Evolutionary conservation across 352 stramenopile genomes (phyloP).

Genomic region (Phytopythium cucurbitacearum): DNA sequence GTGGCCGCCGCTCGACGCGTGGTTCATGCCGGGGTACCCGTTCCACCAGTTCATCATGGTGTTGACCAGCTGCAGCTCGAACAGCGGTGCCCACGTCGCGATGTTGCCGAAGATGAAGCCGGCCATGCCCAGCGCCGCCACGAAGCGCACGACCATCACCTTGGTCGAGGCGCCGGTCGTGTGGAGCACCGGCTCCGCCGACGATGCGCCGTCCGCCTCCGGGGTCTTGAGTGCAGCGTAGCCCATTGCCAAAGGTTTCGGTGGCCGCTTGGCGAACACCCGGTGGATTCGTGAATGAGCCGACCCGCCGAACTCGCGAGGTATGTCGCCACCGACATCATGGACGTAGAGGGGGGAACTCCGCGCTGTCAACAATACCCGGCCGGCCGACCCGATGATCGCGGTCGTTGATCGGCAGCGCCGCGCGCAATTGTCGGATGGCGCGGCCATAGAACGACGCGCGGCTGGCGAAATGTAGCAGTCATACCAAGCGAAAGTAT

Average conservation of each 20-base stretch:
- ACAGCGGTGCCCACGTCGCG: slow-evolving; percentile 46
- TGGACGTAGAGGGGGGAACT: too few relatives aligned
- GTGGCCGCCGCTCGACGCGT: slow-evolving; percentile 16
- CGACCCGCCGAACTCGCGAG: too few relatives aligned
- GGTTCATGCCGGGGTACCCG: slow-evolving; percentile 27
- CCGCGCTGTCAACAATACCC: too few relatives aligned
- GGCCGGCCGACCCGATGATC: too few relatives aligned
- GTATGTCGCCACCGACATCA: too few relatives aligned
- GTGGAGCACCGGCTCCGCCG: background rate
- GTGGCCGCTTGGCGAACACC: too few relatives aligned
- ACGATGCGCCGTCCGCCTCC: slow-evolving; percentile 11
- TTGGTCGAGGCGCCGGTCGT: slow-evolving; percentile 7
- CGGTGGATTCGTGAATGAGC: too few relatives aligned
- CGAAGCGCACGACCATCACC: slow-evolving; percentile 26
- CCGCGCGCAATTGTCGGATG: too few relatives aligned
- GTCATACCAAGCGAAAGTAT: too few relatives aligned
- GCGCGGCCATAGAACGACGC: too few relatives aligned
- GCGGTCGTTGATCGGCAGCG: too few relatives aligned
- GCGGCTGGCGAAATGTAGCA: too few relatives aligned
- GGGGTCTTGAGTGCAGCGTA: slow-evolving; percentile 28
- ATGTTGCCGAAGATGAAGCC: slow-evolving; percentile 65
- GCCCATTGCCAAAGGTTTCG: background rate
- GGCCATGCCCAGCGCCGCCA: slow-evolving; percentile 27
- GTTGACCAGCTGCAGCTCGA: slow-evolving; percentile 43
- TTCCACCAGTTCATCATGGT: slow-evolving; percentile 61